These are phyloP conservation scores for Fusarium duplospermum DNA, from an alignment of 2,329 filamentous ascomycete genomes.

Conservation along the genomic window DNA sequence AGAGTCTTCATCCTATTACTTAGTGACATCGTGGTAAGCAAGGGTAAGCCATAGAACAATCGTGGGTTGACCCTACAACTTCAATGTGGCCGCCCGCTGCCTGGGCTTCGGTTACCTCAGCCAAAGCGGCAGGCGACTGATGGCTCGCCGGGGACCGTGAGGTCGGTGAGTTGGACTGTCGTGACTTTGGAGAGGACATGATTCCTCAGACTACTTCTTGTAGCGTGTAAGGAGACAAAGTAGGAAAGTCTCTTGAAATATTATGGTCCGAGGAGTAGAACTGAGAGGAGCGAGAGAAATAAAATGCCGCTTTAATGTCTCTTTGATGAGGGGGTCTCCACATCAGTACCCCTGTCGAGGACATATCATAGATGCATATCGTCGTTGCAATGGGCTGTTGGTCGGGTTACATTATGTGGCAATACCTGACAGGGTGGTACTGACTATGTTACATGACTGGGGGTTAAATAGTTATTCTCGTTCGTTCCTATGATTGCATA, in stretches of 20 bases:
- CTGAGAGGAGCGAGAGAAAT: not conserved
- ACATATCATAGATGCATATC: not conserved
- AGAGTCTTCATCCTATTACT: conserved; percentile 1
- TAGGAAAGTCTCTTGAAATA: not conserved
- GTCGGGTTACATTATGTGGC: not conserved
- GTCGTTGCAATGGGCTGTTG: not conserved
- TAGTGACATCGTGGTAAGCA: not conserved
- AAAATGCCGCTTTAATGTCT: not conserved
- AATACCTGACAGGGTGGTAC: not conserved
- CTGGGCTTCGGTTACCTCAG: not conserved
- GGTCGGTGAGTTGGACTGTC: not conserved
- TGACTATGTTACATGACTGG: not conserved
- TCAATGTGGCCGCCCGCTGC: not conserved
- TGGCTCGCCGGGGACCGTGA: not conserved
- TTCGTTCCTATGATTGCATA: not conserved
- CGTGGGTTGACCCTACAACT: not conserved
- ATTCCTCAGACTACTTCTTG: not conserved
- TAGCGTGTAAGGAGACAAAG: not conserved
- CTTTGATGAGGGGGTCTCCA: not conserved
- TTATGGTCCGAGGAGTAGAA: not conserved
- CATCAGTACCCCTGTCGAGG: not conserved
- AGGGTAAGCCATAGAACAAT: not conserved
- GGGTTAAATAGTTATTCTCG: not conserved
- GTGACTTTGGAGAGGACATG: not conserved
- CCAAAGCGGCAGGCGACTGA: not conserved